A percentile compares a stretch with the other conserved stretches of the same genome.
phyloP scores from a whole-genome alignment of 148 eudicot genomes.

The Nepenthes mirabilis region DNA sequence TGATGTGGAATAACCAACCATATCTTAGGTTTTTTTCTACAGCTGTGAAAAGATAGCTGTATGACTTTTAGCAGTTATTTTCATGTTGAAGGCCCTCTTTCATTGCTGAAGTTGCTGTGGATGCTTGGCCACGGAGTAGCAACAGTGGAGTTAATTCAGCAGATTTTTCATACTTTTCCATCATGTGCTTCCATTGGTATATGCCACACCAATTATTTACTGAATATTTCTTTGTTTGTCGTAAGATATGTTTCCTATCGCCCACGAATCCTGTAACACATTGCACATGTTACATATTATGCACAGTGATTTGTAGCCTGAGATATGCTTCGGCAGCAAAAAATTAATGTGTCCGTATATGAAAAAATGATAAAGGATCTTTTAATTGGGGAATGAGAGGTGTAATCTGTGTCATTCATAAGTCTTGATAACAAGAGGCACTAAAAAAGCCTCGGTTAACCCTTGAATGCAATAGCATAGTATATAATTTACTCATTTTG shows the following conservation, averaged over 20 bases:
- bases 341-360: too few relatives aligned
- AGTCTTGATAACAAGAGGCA: too few relatives aligned
- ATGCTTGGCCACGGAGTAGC: constrained; percentile 57
- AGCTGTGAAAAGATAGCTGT: constrained; percentile 1
- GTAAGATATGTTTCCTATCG: not conserved
- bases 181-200: constrained; percentile 88
- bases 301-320: too few relatives aligned
- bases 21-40: not conserved
- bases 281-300: not conserved
- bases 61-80: constrained; percentile 3
- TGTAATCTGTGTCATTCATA: too few relatives aligned
- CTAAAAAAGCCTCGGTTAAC: too few relatives aligned
- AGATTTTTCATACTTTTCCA: constrained; percentile 60
- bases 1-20: not conserved
- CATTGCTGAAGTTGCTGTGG: constrained; percentile 37
- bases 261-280: not conserved
- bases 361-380: too few relatives aligned
- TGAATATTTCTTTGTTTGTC: not conserved
- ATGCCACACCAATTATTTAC: constrained; percentile 4
- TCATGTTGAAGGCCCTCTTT: constrained; percentile 21
- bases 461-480: not conserved
- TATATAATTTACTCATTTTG: too few relatives aligned
- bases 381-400: too few relatives aligned
- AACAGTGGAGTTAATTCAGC: constrained; percentile 56
- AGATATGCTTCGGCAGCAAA: too few relatives aligned